Evolutionary conservation across 1,139 yeast genomes (phyloP).

Genomic region (Yamadazyma sp.): DNA sequence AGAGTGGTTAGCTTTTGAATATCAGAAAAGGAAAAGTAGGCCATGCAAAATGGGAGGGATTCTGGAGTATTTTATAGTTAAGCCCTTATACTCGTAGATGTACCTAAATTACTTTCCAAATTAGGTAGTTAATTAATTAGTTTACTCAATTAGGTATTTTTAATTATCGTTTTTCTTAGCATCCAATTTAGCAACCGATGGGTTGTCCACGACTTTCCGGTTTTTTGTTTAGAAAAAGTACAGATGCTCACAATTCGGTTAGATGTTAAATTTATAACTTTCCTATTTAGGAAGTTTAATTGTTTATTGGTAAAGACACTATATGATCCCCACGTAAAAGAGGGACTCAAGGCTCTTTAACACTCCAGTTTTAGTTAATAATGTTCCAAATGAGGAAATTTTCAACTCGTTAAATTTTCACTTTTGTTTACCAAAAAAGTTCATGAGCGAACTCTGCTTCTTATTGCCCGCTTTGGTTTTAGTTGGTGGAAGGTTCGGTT

Average conservation of each 20-base stretch:
- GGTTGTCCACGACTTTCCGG: neutral
- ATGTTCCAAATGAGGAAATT: slow-evolving; percentile 1
- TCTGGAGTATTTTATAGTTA: neutral
- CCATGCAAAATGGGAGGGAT: neutral
- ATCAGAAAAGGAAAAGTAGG: neutral
- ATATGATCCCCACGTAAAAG: neutral
- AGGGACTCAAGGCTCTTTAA: no score
- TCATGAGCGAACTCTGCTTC: slow-evolving; percentile 41
- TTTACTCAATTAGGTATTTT: slow-evolving; percentile 10
- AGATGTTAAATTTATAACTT: no score
- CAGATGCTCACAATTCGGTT: no score
- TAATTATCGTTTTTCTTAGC: neutral
- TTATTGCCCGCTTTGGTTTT: slow-evolving; percentile 12
- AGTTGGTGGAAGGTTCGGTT: slow-evolving; percentile 5
- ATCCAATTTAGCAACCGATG: no score
- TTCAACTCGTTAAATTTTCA: neutral
- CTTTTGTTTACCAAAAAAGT: slow-evolving; percentile 33
- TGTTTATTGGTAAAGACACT: slow-evolving; percentile 4
- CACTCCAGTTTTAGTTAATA: neutral
- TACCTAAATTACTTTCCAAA: neutral
- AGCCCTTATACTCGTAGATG: neutral
- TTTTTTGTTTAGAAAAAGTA: slow-evolving; percentile 5
- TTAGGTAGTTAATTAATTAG: slow-evolving; percentile 1
- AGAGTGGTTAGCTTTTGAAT: no score
- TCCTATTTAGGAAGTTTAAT: slow-evolving; percentile 15